phyloP scores from a whole-genome alignment of 176 grass and related monocot genomes.

The Cocos nucifera region DNA sequence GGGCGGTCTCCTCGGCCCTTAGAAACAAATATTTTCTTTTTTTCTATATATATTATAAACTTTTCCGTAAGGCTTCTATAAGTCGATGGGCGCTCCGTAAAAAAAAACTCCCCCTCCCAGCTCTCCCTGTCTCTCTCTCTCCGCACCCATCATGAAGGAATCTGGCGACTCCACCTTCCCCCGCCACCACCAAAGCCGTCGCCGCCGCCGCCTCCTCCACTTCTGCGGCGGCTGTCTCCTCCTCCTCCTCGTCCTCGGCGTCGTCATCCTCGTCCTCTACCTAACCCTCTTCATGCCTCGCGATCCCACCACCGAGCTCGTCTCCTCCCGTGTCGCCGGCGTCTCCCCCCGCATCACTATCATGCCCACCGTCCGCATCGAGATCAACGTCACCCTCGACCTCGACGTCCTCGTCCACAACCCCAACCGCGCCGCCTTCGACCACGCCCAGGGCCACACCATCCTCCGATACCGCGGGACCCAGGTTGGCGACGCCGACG shows the following conservation, averaged over 20 bases:
- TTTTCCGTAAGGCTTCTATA: too few relatives aligned
- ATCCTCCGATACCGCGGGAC: constrained; percentile 47
- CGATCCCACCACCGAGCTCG: constrained; percentile 36
- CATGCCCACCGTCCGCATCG: constrained; percentile 20
- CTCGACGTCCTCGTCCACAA: constrained; percentile 54
- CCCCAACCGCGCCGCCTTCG: constrained; percentile 64
- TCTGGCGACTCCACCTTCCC: not conserved
- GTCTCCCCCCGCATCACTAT: constrained; percentile 22
- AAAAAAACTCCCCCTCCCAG: too few relatives aligned
- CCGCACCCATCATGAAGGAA: constrained; percentile 23
- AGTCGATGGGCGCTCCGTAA: too few relatives aligned
- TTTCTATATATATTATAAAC: too few relatives aligned
- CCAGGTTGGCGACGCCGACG: constrained; percentile 30
- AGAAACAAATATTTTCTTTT: too few relatives aligned
- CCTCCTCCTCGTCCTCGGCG: constrained; percentile 33
- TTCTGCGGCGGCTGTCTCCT: constrained; percentile 22
- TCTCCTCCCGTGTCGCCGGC: constrained; percentile 39
- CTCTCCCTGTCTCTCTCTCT: not conserved
- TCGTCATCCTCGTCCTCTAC: constrained; percentile 27
- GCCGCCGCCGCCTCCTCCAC: constrained; percentile 20
- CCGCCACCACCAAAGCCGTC: not conserved
- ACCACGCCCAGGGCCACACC: constrained; percentile 22
- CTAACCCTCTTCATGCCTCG: constrained; percentile 46
- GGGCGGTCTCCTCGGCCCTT: too few relatives aligned
- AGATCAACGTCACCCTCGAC: constrained; percentile 61